Evolutionary conservation across 768 basidiomycete species (phyloP), one percentile per base, ranked within the genome.

Genomic region (Neoboletus magnificus): DNA sequence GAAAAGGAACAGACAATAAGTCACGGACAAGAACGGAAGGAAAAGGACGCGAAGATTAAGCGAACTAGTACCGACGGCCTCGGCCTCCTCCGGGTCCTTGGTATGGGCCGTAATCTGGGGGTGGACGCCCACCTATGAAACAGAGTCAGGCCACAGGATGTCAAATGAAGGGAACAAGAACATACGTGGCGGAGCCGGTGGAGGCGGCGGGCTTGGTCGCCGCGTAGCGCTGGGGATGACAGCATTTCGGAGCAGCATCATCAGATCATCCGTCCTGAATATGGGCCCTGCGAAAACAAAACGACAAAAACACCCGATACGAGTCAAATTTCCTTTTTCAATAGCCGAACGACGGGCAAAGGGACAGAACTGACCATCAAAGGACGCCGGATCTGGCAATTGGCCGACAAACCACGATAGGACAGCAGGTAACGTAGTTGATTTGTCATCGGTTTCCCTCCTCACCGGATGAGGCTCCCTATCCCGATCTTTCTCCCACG

Each of bases 211-310:
- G 50, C 81, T 81, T 4, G 79, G 72, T 59, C 80, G 76, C 44
- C 67, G 54, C 54, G 65, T 73, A 13, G 69, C 79, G 55, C 84
- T 86, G 1, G 92, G 90, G 52, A 93, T 91, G 32, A 88, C 83
- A 46, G 91, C 89, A 64, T 83, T 89, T 35, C 84, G 80, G 71
- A 97, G 87, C 30, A 93, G 66, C 57, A 87, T 86, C 85, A 98
- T 87, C 37, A 96, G 75, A 70, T 96, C 93, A 30, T 97, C 94
- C 1, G 89, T 87, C 54, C 91, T 80, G 74, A 96, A 96, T 37
- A 92, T 81, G 10, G 94, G 94, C 5, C 93, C 93, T 95, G 61
- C 22, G 49, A 57, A 51, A 32, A 52, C 35, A 25, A 60, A 52
- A 30, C 50, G 55, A 52, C 36, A 51, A 55, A 42, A 56, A 36